Evolutionary conservation across 2,329 filamentous ascomycete species (phyloP), one percentile per base, ranked within the genome.

Genomic region (Diaporthe helianthi): DNA sequence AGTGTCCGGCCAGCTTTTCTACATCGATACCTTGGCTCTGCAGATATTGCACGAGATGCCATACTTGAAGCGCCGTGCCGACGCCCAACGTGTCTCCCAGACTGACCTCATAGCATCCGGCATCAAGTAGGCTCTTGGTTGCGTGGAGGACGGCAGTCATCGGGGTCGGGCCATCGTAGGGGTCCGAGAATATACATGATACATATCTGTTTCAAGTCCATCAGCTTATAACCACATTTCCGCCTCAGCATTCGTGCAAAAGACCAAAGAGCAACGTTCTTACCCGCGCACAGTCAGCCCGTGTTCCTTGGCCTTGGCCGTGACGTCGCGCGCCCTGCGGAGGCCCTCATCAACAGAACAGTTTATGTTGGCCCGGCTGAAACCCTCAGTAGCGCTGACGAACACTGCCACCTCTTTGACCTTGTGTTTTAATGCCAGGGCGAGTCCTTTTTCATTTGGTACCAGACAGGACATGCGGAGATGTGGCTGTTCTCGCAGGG

Each of bases 91-190:
- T 92, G 71, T 92, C 89, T 1, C 88, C 89, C 0, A 91, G 83
- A n/a, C 86, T 88, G 66, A 91, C 86, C 77, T 91, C 88, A 71
- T 90, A 88, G 65, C 88, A 90, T 13, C 89, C 89, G 81, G 88
- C 86, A 51, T 87, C 84, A 0, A 91, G 78, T 17, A 92, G 78
- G 74, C 66, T 81, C 77, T 74, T 72, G 0, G 82, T 82, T 26
- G 80, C 79, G 4, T 82, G 76, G 1, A 75, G 72, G 1, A 81
- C 79, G 31, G 73, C 73, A 4, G 69, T 26, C 1, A 74, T 73
- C 0, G 73, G 65, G 1, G 79, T 80, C 4, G 74, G 74, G 2
- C 79, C 79, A 66, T 76, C 75, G 52, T 76, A 89, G 1, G 87
- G 87, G 72, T 86, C 87, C 12, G 83, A 82, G 8, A 89, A 82